These are phyloP conservation scores for Aureobasidium sp. DNA, from an alignment of 2,329 filamentous ascomycete species.

Conservation along the genomic window DNA sequence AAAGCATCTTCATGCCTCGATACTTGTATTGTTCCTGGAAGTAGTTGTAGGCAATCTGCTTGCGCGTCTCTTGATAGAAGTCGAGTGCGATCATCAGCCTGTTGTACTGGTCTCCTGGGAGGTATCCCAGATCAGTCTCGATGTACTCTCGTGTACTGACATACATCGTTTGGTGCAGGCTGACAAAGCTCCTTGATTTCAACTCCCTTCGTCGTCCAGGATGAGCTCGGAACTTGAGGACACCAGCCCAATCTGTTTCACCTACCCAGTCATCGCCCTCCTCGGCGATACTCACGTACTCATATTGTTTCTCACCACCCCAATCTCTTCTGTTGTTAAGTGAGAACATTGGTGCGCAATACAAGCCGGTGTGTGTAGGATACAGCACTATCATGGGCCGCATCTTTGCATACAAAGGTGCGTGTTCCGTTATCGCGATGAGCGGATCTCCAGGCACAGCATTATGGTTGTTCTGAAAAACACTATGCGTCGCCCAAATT, in stretches of 20 bases:
- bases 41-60: background rate
- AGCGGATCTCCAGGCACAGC: background rate
- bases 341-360: background rate
- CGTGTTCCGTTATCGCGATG: background rate
- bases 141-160: background rate
- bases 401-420: background rate
- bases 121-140: background rate
- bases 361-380: background rate
- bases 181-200: background rate
- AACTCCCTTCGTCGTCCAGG: background rate
- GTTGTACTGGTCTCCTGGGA: background rate
- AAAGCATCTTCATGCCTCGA: background rate
- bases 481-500: background rate
- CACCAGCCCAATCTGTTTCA: background rate
- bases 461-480: background rate
- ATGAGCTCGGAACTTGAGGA: background rate
- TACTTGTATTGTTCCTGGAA: background rate
- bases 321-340: background rate
- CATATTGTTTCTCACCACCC: background rate
- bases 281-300: background rate
- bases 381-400: background rate
- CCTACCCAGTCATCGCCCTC: background rate
- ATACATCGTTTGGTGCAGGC: background rate
- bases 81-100: background rate
- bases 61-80: background rate